Percentiles rank a stretch among this genome's conserved stretches.
Evolutionary conservation across 352 stramenopile genomes (phyloP).

Genomic region (Globisporangium echinulatum): DNA sequence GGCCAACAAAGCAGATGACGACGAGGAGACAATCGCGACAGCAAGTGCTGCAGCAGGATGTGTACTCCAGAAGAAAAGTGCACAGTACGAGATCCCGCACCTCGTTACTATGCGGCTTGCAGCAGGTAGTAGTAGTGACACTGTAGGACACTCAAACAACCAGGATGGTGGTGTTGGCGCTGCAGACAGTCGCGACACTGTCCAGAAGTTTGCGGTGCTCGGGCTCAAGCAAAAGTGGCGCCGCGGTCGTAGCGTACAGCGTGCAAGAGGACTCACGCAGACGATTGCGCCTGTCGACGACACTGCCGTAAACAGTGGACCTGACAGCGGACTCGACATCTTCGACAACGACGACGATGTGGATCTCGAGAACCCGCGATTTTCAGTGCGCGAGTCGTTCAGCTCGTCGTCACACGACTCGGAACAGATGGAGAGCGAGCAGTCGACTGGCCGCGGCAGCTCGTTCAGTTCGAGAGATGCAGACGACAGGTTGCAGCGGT

Average conservation of each 20-base stretch:
- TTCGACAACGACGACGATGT: constrained; percentile 9
- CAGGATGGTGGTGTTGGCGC: not conserved
- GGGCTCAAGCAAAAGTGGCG: constrained; percentile 66
- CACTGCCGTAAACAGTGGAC: not conserved
- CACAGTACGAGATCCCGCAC: constrained; percentile 7
- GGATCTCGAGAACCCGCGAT: constrained; percentile 10
- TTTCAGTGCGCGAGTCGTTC: constrained; percentile 12
- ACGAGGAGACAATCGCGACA: too few species aligned
- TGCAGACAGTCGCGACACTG: not conserved
- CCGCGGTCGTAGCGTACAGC: constrained; percentile 25
- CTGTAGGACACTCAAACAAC: constrained; percentile 4
- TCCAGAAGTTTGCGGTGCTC: constrained; percentile 40
- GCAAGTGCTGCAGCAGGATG: too few species aligned
- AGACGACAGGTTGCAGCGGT: constrained; percentile 22
- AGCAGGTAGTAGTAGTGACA: not conserved
- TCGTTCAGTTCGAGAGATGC: constrained; percentile 8
- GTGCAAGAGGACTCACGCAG: constrained; percentile 41
- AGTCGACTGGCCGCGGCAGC: constrained; percentile 12
- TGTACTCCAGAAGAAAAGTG: constrained; percentile 11
- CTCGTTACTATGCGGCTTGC: not conserved
- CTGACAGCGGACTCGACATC: not conserved
- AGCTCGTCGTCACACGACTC: constrained; percentile 8
- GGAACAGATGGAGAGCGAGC: constrained; percentile 10
- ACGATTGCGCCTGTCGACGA: constrained; percentile 11
- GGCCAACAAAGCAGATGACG: not conserved